Base-by-base conservation (phyloP, 352 stramenopile species). In the Elongisporangium anandrum region DNA sequence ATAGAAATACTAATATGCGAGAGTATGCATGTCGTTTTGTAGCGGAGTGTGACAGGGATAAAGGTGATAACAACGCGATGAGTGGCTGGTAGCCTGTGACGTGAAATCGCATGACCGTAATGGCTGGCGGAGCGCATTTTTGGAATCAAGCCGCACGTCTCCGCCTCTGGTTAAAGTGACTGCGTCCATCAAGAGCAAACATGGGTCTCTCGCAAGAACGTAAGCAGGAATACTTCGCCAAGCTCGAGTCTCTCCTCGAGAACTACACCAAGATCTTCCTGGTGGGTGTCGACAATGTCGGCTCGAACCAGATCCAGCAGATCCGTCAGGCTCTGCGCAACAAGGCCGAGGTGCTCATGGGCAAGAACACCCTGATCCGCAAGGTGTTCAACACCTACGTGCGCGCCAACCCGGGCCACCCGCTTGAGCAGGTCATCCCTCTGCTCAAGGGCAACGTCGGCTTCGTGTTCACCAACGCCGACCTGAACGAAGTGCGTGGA, bases 301-400 rank as follows among this genome's bases (percentile, higher is more conserved):
- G 97, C 64, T 99, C 97, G 64, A 97, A 97, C 71, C 98, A 99
- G 86, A 97, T 99, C 77, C 97, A 99, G 77, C 79, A 98, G 70
- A 99, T 99, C 72, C 96, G 98, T 89, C 85, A 96, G 39, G 85
- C 84, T 24, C 92, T 99, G 20, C 96, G 97, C 66, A 92, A 94
- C 69, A 87, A 88, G 57, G 98, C 94, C 55, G 94, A 98, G 53
- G 81, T 99, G 54, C 89, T 99, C 65, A 99, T 99, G 97, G 98
- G 98, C 74, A 99, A 99, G 89, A 99, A 99, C 89, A 99, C 98
- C 70, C 96, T 99, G 75, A 99, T 99, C 88, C 89, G 97, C 66
- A 99, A 99, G 75, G 95, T 98, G 68, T 98, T 99, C 68, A 83
- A 82, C 73, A 97, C 97, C 68, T 99, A 93, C 82, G 56, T 98